These are phyloP conservation scores for Larix kaempferi DNA, from an alignment of 75 land plant species.

Conservation along the genomic window DNA sequence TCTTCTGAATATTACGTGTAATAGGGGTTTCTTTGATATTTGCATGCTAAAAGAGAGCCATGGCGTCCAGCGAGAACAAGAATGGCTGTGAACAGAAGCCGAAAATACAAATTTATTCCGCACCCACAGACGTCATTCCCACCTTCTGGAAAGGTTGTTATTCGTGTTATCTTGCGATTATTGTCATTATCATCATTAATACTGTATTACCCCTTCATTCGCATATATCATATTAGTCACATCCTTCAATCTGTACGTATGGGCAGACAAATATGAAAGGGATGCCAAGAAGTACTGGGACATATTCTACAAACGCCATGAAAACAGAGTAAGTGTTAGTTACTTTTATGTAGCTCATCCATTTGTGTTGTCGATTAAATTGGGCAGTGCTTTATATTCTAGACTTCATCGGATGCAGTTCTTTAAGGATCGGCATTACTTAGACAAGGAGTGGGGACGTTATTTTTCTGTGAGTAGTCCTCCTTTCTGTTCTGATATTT, in stretches of 20 bases:
- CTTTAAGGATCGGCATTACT: constrained; percentile 97
- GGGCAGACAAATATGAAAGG: constrained; percentile 87
- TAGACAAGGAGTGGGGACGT: constrained; percentile 97
- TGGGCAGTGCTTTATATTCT: not conserved
- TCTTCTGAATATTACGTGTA: no score
- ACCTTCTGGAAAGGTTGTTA: constrained; percentile 59
- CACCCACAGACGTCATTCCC: constrained; percentile 28
- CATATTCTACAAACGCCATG: constrained; percentile 84
- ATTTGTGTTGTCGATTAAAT: not conserved
- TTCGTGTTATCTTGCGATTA: not conserved
- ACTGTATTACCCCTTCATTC: not conserved
- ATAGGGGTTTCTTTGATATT: not conserved
- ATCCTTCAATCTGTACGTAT: not conserved
- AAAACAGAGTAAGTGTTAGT: constrained; percentile 53
- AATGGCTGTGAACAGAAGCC: not conserved
- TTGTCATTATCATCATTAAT: not conserved
- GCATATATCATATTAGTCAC: not conserved
- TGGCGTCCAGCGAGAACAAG: constrained; percentile 7
- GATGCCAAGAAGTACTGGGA: constrained; percentile 98
- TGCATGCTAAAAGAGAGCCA: not conserved
- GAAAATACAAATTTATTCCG: constrained; percentile 47
- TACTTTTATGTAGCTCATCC: not conserved
- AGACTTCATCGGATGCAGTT: constrained; percentile 44
- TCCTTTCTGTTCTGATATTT: not conserved
- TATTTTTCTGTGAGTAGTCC: constrained; percentile 54